These are phyloP conservation scores for Petrea volubilis DNA, from an alignment of 257 asterid species.

Conservation along the genomic window DNA sequence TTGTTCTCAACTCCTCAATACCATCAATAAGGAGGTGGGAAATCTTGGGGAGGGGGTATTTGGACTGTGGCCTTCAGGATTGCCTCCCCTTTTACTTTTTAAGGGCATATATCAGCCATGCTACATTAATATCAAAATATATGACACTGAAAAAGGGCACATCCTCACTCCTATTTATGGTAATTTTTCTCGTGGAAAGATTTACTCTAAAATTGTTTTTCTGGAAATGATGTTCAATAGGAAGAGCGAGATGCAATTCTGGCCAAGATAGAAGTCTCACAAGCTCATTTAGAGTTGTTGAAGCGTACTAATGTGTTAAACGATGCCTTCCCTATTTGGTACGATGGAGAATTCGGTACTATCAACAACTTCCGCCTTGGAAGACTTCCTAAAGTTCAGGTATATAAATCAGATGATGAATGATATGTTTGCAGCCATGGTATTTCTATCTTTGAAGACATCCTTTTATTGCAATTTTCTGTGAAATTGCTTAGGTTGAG, in stretches of 20 bases:
- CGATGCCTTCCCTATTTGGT: slow-evolving; percentile 93
- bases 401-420: slow-evolving; percentile 28
- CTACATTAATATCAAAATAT: slow-evolving; percentile 13
- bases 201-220: slow-evolving; percentile 1
- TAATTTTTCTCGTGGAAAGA: not conserved
- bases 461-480: not conserved
- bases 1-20: not conserved
- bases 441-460: slow-evolving; percentile 1
- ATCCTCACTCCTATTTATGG: slow-evolving; percentile 6
- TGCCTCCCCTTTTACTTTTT: not conserved
- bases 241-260: slow-evolving; percentile 92
- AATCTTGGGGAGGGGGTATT: slow-evolving; percentile 10
- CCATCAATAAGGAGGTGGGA: not conserved
- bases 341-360: slow-evolving; percentile 97
- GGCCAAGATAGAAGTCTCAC: slow-evolving; percentile 96
- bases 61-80: slow-evolving; percentile 7
- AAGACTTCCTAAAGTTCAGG: slow-evolving; percentile 95
- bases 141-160: not conserved
- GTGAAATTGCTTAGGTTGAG: slow-evolving; percentile 64
- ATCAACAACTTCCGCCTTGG: slow-evolving; percentile 98
- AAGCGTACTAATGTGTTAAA: slow-evolving; percentile 86
- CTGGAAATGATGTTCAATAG: slow-evolving; percentile 39
- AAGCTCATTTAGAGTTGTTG: slow-evolving; percentile 88
- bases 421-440: slow-evolving; percentile 17
- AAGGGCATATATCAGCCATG: slow-evolving; percentile 15